Evolutionary conservation across 140 eudicot species (phyloP), one percentile per base, ranked within the genome.

Genomic region (Stevia rebaudiana): DNA sequence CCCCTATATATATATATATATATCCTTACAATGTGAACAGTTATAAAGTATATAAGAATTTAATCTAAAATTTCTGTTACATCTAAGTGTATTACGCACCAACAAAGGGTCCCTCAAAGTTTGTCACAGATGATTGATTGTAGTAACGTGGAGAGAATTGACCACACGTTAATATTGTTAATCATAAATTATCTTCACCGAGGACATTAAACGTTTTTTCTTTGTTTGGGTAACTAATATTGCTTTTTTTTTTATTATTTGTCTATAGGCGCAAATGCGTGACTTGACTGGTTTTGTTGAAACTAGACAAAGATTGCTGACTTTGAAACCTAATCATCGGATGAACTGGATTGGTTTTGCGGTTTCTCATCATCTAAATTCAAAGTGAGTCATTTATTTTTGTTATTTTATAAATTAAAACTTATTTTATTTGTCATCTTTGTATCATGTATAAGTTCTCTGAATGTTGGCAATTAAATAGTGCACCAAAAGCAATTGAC

Each of bases 321-420:
- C 94, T 53, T 72, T 94, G 73, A 94, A 94, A 72, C 94, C 99
- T 57, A 94, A 88, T 78, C 95, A 88, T 80, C 95, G 99, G 50
- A 94, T 94, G 99, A 94, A 94, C 69, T 94, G 99, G 99, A 94
- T 94, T 78, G 99, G 99, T 47, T 94, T 94, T 83, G 97, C 99
- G 1, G 99, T 89, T 61, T 75, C 99, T 48, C 95, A 94, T 56
- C 99, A 94, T 79, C 67, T 89, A 43, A 88, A 94, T 77, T 78
- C 76, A 61, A 88, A 92, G 99, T 92, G 86, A 70, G 73, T 63
- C 67, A 61, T 51, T 22, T 23, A 37, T 28, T 67, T 15, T 30
- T 39, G 28, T 15, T 50, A 8, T 42, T 33, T 3, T 44, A 15
- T 11, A 36, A 42, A 47, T 31, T 30, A 60, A 30, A 6, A 46